phyloP scores from a whole-genome alignment of 768 basidiomycete species.

The Flagelloscypha sp. region DNA sequence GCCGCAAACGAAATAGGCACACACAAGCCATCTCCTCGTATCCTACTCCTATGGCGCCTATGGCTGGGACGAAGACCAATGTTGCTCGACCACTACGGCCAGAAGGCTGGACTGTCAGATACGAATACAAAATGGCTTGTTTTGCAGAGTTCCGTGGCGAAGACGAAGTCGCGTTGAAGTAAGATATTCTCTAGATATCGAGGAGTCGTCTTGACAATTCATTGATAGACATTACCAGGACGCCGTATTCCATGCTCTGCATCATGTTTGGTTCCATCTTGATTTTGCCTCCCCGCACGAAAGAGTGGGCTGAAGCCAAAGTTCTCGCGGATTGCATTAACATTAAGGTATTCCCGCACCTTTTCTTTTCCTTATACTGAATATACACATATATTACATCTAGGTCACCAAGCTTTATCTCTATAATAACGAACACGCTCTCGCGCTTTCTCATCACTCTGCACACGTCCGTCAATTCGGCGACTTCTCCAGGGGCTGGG shows the following conservation, averaged over 20 bases:
- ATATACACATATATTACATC: not conserved
- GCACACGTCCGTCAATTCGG: conserved; percentile 79
- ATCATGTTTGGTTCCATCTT: conserved; percentile 87
- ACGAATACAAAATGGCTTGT: conserved; percentile 95
- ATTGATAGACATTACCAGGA: conserved; percentile 85
- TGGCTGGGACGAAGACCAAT: conserved; percentile 31
- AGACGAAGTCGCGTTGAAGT: conserved; percentile 89
- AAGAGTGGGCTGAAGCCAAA: conserved; percentile 97
- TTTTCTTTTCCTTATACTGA: not conserved
- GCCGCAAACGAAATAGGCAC: conserved; percentile 82
- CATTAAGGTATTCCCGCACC: conserved; percentile 70
- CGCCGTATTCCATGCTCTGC: conserved; percentile 71
- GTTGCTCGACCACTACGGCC: conserved; percentile 59
- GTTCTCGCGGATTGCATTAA: conserved; percentile 92
- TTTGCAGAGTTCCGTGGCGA: conserved; percentile 95
- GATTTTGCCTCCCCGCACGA: conserved; percentile 84
- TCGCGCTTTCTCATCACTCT: conserved; percentile 76
- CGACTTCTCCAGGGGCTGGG: conserved; percentile 86
- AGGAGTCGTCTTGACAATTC: conserved; percentile 7
- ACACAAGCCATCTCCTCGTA: conserved; percentile 50
- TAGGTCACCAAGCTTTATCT: conserved; percentile 88
- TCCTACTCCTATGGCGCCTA: conserved; percentile 38
- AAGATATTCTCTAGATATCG: conserved; percentile 19
- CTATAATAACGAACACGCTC: conserved; percentile 80
- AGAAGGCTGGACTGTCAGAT: conserved; percentile 92